Evolutionary conservation across 2,329 filamentous ascomycete species (phyloP).

Genomic region (Fusarium sulawesiense): DNA sequence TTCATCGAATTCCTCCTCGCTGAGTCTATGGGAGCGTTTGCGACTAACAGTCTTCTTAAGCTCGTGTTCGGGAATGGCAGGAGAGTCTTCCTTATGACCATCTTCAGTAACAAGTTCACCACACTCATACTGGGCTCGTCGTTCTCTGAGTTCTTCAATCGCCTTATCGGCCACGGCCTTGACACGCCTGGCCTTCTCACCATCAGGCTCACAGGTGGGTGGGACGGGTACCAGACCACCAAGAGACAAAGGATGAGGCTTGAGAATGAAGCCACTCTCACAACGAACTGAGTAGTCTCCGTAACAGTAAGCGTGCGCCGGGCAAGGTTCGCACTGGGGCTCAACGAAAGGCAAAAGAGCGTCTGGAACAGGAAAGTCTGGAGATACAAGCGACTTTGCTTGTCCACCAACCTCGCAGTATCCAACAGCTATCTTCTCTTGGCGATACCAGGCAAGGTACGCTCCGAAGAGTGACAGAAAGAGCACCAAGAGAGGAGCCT

Average conservation of each 20-base stretch:
- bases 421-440: slow-evolving; percentile 95
- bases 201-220: slow-evolving; percentile 94
- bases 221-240: slow-evolving; percentile 85
- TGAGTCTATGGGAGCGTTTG: slow-evolving; percentile 85
- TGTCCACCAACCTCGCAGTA: slow-evolving; percentile 88
- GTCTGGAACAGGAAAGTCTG: slow-evolving; percentile 71
- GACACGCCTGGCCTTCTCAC: slow-evolving; percentile 88
- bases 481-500: slow-evolving; percentile 77
- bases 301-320: slow-evolving; percentile 89
- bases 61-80: slow-evolving; percentile 73
- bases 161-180: slow-evolving; percentile 89
- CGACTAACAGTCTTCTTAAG: slow-evolving; percentile 81
- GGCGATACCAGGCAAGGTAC: slow-evolving; percentile 85
- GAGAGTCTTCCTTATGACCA: slow-evolving; percentile 68
- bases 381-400: slow-evolving; percentile 62
- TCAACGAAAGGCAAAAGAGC: slow-evolving; percentile 76
- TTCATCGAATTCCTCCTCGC: slow-evolving; percentile 89
- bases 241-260: slow-evolving; percentile 84
- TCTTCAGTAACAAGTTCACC: slow-evolving; percentile 74
- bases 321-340: slow-evolving; percentile 90
- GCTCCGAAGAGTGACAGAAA: slow-evolving; percentile 75
- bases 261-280: slow-evolving; percentile 87
- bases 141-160: slow-evolving; percentile 85
- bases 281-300: slow-evolving; percentile 81
- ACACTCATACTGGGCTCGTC: slow-evolving; percentile 91